phyloP scores from a whole-genome alignment of 164 flowering plant species.

The Paratinospora sagittata region DNA sequence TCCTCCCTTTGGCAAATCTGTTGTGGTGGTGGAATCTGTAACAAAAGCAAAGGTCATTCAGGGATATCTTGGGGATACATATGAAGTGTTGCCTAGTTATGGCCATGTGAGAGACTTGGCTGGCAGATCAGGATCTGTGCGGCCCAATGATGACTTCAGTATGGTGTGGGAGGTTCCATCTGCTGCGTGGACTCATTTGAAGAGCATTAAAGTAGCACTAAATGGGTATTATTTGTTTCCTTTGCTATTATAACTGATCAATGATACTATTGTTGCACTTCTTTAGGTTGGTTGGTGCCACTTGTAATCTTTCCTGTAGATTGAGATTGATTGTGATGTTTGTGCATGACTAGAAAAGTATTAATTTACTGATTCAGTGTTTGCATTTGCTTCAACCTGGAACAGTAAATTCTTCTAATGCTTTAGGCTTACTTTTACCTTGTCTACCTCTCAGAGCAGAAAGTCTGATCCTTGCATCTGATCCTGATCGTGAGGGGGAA shows the following conservation, averaged over 20 bases:
- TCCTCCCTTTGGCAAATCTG: conserved; percentile 81
- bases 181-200: conserved; percentile 93
- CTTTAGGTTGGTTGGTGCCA: background rate
- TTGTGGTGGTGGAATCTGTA: conserved; percentile 81
- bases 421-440: conserved; percentile 9
- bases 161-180: conserved; percentile 99
- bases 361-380: background rate
- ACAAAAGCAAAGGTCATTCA: conserved; percentile 92
- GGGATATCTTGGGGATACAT: conserved; percentile 86
- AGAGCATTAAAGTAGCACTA: conserved; percentile 85
- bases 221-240: conserved; percentile 50
- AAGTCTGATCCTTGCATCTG: conserved; percentile 93
- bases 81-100: conserved; percentile 90
- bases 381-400: background rate
- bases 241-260: background rate
- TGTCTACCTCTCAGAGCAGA: conserved; percentile 54
- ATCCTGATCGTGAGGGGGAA: conserved; percentile 99
- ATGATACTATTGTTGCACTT: background rate
- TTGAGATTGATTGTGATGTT: background rate
- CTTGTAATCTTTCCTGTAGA: background rate
- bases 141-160: conserved; percentile 91
- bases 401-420: conserved; percentile 6
- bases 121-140: conserved; percentile 89
- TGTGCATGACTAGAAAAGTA: background rate
- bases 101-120: conserved; percentile 98